phyloP scores from a whole-genome alignment of 1,284 basidiomycete genomes.

The Vanrija sp. region DNA sequence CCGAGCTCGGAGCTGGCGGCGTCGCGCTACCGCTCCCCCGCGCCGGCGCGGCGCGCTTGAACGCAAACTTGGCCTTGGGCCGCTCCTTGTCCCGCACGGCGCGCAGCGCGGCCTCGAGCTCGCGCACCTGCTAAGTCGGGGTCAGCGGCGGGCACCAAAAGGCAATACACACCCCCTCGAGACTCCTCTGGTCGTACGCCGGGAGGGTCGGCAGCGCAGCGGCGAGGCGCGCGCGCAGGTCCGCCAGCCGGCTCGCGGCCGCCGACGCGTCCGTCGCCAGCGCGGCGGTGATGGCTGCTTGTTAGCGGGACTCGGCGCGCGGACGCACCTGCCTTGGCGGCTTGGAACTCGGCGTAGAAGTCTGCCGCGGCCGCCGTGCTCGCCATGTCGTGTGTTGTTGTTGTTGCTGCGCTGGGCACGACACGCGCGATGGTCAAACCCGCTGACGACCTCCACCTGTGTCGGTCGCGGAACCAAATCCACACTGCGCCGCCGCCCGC shows the following conservation, averaged over 20 bases:
- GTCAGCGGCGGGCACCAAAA: not conserved
- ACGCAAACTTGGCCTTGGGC: constrained; percentile 63
- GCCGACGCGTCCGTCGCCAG: not conserved
- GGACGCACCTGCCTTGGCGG: constrained; percentile 3
- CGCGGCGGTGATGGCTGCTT: not conserved
- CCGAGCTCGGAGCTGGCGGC: not conserved
- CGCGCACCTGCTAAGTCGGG: constrained; percentile 58
- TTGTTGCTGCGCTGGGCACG: too few relatives aligned
- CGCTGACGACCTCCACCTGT: too few relatives aligned
- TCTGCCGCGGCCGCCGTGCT: constrained; percentile 17
- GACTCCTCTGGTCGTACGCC: constrained; percentile 67
- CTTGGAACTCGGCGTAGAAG: constrained; percentile 27
- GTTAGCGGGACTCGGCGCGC: not conserved
- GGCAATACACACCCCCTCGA: constrained; percentile 57
- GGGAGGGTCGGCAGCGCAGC: constrained; percentile 63
- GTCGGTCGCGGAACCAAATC: too few relatives aligned
- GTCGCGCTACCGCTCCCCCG: too few relatives aligned
- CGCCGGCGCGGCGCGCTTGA: constrained; percentile 57
- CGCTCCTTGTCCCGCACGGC: constrained; percentile 52
- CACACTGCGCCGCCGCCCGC: too few relatives aligned
- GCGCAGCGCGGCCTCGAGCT: constrained; percentile 57
- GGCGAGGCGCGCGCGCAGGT: constrained; percentile 48
- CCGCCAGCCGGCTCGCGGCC: constrained; percentile 1
- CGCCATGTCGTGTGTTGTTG: constrained; percentile 8
- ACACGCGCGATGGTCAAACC: too few relatives aligned